Evolutionary conservation across 2,329 filamentous ascomycete genomes (phyloP), one percentile per base, ranked within the genome.

Genomic region (Diaporthe longicolla): DNA sequence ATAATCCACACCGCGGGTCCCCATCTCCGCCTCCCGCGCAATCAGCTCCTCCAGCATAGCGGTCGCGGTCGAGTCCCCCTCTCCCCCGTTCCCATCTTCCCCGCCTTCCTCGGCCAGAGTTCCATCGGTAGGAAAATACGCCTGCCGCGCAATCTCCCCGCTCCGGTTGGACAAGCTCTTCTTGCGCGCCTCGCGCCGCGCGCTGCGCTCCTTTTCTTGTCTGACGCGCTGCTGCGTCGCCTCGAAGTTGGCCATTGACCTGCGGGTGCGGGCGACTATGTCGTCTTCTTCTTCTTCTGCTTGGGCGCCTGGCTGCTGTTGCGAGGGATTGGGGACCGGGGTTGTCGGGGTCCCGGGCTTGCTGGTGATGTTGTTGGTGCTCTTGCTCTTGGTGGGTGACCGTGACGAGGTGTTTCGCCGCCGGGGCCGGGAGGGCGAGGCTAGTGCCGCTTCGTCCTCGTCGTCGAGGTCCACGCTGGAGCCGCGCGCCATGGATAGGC

Each of bases 401-500:
- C 72, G 68, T 1, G 74, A 71, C 1, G 66, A 35, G 7, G 74
- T 63, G 15, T 57, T 54, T 3, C 54, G 68, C 26, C 74, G 70
- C 15, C 72, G 45, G 10, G 37, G 55, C 1, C 55, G 61, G 4
- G 61, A 58, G 15, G 66, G 37, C 17, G 58, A 48, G 48, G 29
- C 37, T 5, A 58, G 37, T 1, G 19, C 69, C 3, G 48, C 19
- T n/a, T 79, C 76, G 17, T 78, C 76, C 1, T 77, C 71, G 13
- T 79, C 76, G 45, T 80, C 76, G 26, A 70, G 37, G 24, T 63
- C 63, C 5, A 77, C 79, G 21, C 81, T 82, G 1, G 90, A 88
- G 61, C 89, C 85, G 4, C 91, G 87, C 0, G 92, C 90, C 91
- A 98, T 96, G 24, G 94, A 95, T 71, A 95, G 87, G 24, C 93